Evolutionary conservation across 2,329 filamentous ascomycete species (phyloP), one percentile per base, ranked within the genome.

Genomic region (Neofusicoccum ribis): DNA sequence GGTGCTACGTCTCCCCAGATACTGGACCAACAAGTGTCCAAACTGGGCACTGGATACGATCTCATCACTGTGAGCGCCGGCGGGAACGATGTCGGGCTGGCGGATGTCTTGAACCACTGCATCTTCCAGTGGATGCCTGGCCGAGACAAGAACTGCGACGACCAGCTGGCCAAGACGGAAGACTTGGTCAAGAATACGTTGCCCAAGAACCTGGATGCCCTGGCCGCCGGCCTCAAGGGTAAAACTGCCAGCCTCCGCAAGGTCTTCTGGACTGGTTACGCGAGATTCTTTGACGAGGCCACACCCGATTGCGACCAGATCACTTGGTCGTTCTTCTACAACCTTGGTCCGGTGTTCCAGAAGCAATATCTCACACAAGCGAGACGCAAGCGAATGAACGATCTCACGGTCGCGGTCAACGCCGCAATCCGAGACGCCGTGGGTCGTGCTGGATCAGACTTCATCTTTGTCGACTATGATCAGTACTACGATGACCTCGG

Each of bases 11-110:
- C 67, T 9, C 66, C 67, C 2, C 69, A 73, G 17, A 69, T 75
- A 12, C 44, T 74, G 3, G 65, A 69, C 1, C 69, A 70, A 6
- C 74, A 76, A 58, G 62, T 75, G 7, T 66, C 71, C 0, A 60
- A 65, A 1, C 58, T 76, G 12, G 37, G 64, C 1, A 41, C 63
- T 1, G 64, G 69, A 36, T 59, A 74, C 14, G 71, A 76, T 37
- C 61, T 76, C 11, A 64, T 77, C 17, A 73, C 72, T 31, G 70
- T 76, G 14, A 74, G 72, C 20, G 73, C 72, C 7, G 74, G 73
- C 8, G 73, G 74, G 5, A 77, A 76, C 59, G 73, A 76, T 49
- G 70, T 74, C 5, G 72, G 70, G 1, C 67, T 76, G 1, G 70
- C 68, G 1, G 67, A 69, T 15, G 70, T 77, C 2, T 67, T 76